Percentiles rank a stretch among this genome's conserved stretches.
phyloP scores from a whole-genome alignment of 805 yeast genomes.

The Huiozyma sinensis region DNA sequence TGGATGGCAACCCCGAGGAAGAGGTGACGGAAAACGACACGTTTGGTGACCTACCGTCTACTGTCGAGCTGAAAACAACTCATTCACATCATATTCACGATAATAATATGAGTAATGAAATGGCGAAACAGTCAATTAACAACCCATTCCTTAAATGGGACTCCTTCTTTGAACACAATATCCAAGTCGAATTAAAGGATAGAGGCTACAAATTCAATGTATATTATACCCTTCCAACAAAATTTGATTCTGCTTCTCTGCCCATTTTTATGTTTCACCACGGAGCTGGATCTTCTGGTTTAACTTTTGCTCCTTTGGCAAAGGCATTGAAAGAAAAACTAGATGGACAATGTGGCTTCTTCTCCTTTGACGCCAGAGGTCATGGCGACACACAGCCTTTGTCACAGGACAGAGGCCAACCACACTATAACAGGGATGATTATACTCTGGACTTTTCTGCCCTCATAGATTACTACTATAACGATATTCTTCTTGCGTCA shows the following conservation, averaged over 20 bases:
- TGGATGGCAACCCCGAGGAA: not conserved
- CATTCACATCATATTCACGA: too few species aligned
- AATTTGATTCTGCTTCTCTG: slow-evolving; percentile 12
- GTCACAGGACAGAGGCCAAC: slow-evolving; percentile 14
- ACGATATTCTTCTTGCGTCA: slow-evolving; percentile 4
- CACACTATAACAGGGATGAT: slow-evolving; percentile 34
- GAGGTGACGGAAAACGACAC: slow-evolving; percentile 3
- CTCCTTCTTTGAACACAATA: slow-evolving; percentile 16
- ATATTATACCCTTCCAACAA: slow-evolving; percentile 45
- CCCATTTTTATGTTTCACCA: slow-evolving; percentile 75
- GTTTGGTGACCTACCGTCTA: not conserved
- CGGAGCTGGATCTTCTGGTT: slow-evolving; percentile 88
- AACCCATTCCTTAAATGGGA: slow-evolving; percentile 10
- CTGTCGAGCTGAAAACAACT: not conserved
- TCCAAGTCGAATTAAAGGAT: slow-evolving; percentile 6
- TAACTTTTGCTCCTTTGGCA: slow-evolving; percentile 57
- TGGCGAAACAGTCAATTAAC: too few species aligned
- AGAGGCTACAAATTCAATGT: slow-evolving; percentile 35
- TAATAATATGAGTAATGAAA: too few species aligned
- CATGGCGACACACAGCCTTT: slow-evolving; percentile 50
- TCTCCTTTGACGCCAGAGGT: slow-evolving; percentile 74
- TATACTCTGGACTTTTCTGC: slow-evolving; percentile 49
- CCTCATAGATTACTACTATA: slow-evolving; percentile 35
- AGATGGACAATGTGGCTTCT: slow-evolving; percentile 44
- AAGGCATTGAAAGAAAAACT: slow-evolving; percentile 24